Evolutionary conservation across 2,329 filamentous ascomycete genomes (phyloP).

Genomic region (Metarhizium guizhouense): DNA sequence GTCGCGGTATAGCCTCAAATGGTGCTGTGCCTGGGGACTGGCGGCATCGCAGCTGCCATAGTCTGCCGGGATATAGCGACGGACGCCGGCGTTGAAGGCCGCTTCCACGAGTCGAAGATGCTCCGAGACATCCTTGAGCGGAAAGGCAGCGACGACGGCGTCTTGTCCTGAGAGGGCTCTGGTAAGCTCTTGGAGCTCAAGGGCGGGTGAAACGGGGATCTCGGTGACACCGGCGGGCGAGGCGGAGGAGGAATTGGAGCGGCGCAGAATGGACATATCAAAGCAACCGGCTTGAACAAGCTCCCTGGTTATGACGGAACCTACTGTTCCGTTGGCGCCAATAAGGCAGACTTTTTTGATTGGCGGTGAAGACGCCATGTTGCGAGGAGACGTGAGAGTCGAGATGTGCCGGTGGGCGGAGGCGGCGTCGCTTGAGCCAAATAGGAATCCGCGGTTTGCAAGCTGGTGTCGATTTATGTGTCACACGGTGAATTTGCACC

Average conservation of each 20-base stretch:
- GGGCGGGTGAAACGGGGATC: slow-evolving; percentile 19
- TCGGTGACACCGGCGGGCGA: slow-evolving; percentile 10
- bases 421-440: no score
- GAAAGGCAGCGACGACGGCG: slow-evolving; percentile 38
- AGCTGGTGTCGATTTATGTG: no score
- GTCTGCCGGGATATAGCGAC: slow-evolving; percentile 53
- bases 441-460: no score
- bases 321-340: slow-evolving; percentile 30
- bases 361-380: neutral
- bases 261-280: slow-evolving; percentile 46
- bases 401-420: no score
- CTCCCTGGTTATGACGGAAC: slow-evolving; percentile 26
- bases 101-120: slow-evolving; percentile 45
- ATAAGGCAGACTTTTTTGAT: slow-evolving; percentile 25
- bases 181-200: slow-evolving; percentile 29
- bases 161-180: slow-evolving; percentile 45
- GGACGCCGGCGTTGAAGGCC: slow-evolving; percentile 48
- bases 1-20: slow-evolving; percentile 24
- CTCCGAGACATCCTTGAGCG: slow-evolving; percentile 33
- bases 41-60: slow-evolving; percentile 34
- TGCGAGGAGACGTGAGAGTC: neutral
- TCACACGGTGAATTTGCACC: no score
- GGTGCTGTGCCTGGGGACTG: slow-evolving; percentile 23
- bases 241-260: slow-evolving; percentile 25
- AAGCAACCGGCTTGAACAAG: slow-evolving; percentile 30